Conservation (phyloP, 768 basidiomycete genomes). For the Lactifluus echinatus region DNA sequence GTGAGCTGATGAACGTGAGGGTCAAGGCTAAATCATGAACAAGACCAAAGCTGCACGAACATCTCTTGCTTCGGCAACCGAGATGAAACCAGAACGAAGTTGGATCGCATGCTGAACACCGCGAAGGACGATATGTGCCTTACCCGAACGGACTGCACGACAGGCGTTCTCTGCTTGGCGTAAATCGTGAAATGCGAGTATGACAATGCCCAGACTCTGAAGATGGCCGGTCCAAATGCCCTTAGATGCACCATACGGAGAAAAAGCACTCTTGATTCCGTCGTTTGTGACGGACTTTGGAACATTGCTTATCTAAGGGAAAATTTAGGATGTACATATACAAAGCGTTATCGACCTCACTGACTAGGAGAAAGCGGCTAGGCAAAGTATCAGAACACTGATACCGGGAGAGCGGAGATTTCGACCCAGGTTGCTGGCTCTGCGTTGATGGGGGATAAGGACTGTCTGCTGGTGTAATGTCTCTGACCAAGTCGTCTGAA, state of each 20-base stretch:
- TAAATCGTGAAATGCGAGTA: slow-evolving; percentile 20
- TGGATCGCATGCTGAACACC: slow-evolving; percentile 7
- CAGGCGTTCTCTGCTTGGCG: slow-evolving; percentile 16
- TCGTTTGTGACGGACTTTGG: slow-evolving; percentile 3
- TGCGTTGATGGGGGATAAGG: background rate
- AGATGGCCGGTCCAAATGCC: slow-evolving; percentile 20
- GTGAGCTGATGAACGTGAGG: slow-evolving; percentile 8
- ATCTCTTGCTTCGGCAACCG: slow-evolving; percentile 19
- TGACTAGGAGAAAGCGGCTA: slow-evolving; percentile 26
- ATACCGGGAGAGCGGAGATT: background rate
- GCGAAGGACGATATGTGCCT: slow-evolving; percentile 9
- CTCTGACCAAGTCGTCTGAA: background rate
- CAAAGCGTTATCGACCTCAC: background rate
- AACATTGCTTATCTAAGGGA: slow-evolving; percentile 18
- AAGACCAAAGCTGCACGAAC: slow-evolving; percentile 7
- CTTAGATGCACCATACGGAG: slow-evolving; percentile 15
- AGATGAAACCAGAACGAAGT: slow-evolving; percentile 17
- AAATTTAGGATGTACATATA: background rate
- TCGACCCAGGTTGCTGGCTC: background rate
- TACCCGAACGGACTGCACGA: slow-evolving; percentile 12
- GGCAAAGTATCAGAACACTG: slow-evolving; percentile 11
- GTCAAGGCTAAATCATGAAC: background rate
- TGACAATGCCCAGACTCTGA: slow-evolving; percentile 15
- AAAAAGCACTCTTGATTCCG: slow-evolving; percentile 17
- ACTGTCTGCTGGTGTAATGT: slow-evolving; percentile 9